Evolutionary conservation across 139 green algal species (phyloP).

Genomic region (Zygnema circumcarinatum): DNA sequence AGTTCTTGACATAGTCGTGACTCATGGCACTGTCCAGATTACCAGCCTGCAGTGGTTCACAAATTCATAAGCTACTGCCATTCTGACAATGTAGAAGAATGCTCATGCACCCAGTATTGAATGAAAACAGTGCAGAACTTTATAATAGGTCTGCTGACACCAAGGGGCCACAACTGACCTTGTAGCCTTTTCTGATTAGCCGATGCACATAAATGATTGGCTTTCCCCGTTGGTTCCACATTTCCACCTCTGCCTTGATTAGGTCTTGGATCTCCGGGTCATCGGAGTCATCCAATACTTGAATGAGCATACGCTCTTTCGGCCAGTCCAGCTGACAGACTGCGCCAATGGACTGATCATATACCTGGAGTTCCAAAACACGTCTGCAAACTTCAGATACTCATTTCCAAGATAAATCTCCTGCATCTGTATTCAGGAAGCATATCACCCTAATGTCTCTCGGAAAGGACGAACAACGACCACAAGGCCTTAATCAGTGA

Average conservation of each 20-base stretch:
- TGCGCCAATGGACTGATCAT: constrained; percentile 82
- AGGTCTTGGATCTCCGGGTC: constrained; percentile 72
- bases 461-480: too few relatives aligned
- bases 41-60: constrained; percentile 29
- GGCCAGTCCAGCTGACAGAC: constrained; percentile 82
- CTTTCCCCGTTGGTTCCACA: constrained; percentile 68
- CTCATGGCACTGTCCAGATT: constrained; percentile 56
- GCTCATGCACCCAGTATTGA: constrained; percentile 80
- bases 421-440: too few relatives aligned
- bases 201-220: constrained; percentile 72
- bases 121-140: neutral
- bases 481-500: too few relatives aligned
- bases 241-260: constrained; percentile 56
- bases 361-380: constrained; percentile 54
- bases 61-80: neutral
- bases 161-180: constrained; percentile 2
- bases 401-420: too few relatives aligned
- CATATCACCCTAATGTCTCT: too few relatives aligned
- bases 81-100: constrained; percentile 63
- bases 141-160: neutral
- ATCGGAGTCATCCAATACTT: constrained; percentile 83
- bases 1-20: constrained; percentile 57
- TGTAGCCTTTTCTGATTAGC: constrained; percentile 72
- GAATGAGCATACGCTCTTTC: constrained; percentile 68
- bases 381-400: too few relatives aligned